Evolutionary conservation across 805 yeast genomes (phyloP), one percentile per base, ranked within the genome.

Genomic region (Wickerhamomyces tratensis): DNA sequence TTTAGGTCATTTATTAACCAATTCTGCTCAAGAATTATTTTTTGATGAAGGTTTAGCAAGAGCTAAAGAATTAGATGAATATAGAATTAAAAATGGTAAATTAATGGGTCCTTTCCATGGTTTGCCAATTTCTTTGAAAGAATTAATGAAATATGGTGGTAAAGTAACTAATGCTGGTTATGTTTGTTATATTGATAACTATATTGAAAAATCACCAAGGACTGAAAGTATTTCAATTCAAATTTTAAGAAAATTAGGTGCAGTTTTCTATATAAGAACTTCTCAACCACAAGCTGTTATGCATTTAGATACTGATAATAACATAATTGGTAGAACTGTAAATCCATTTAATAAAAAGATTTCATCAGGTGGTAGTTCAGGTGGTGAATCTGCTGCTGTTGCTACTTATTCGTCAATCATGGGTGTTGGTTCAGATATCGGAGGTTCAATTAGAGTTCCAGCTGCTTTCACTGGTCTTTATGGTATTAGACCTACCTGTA

Each of bases 371-470:
- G 87, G 87, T 15, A 76, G 83, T 1, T 76, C 83, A 10, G 85
- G 86, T 43, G 87, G 87, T 48, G 86, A 79, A 53, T 81, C 85
- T 46, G 79, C 83, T 1, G 62, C 76, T 44, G 74, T 78, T 43
- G 75, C 75, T 2, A 63, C 74, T 49, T 72, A 71, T 41, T 81
- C 76, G 4, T 75, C 83, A 29, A 72, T 76, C 1, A 50, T 81
- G 38, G 89, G 83, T 26, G 64, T 77, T 39, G 86, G 86, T 33
- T 74, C 82, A 26, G 87, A 81, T 54, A 81, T 80, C 46, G 87
- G 87, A 44, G 87, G 87, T 3, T 74, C 81, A 12, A 74, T 82
- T 43, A 69, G 87, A 51, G 75, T 69, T 8, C 87, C 87, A 5
- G 82, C 85, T 33, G 84, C 83, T 0, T 78, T 71, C 53, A 66